Base-by-base conservation (phyloP, 768 basidiomycete genomes). In the Pisolithus marmoratus region DNA sequence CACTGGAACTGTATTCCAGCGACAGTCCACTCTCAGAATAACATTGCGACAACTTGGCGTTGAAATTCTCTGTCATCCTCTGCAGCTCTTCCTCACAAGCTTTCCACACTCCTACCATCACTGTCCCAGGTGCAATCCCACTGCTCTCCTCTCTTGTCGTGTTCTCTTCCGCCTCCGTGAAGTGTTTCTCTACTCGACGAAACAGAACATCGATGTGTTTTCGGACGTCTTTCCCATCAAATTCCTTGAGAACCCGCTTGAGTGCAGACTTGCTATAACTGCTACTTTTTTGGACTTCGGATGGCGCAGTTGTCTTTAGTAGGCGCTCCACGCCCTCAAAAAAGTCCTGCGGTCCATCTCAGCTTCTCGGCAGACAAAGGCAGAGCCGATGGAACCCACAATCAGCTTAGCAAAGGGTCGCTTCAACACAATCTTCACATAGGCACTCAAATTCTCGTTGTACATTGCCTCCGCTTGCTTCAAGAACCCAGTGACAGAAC, bases 161-260 rank as follows among this genome's bases (percentile, higher is more conserved):
- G 57, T 82, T 85, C 55, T 85, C 87, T 9, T 85, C 83, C 1
- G 81, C 82, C 60, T 94, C 90, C 6, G 85, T 85, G 62, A 96
- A 97, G 63, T 98, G 95, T 68, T 98, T 98, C 69, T 95, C 91
- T 26, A 98, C 90, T 9, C 95, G 83, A 64, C 90, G 90, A 69
- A 85, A 86, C 36, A 98, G 75, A 8, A 80, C 80, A 50, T 97
- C 95, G 48, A 95, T 73, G 54, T 88, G 78, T 65, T 95, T 95
- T 36, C 90, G 85, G 12, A 98, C 72, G 65, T 98, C 95, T 69
- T 96, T 98, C 37, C 82, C 71, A 55, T 80, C 85, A 65, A 83
- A 87, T 60, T 96, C 94, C 63, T 90, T 92, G 46, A 91, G 70
- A 14, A 89, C 77, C 62, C 90, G 91, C 67, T 90, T 91, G n/a